Evolutionary conservation across 1,284 basidiomycete species (phyloP).

Genomic region (Athelia psychrophila): DNA sequence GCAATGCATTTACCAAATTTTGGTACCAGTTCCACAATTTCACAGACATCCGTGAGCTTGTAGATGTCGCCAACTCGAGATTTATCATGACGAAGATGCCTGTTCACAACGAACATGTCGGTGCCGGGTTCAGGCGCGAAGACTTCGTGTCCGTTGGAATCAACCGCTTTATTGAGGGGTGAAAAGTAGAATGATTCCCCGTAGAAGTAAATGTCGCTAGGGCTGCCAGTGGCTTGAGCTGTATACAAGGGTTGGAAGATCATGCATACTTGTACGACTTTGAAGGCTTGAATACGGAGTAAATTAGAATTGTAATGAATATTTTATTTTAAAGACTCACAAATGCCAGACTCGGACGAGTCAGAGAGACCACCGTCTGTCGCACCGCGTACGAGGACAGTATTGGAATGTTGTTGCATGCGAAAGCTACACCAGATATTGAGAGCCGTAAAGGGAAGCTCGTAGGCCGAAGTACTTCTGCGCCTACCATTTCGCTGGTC

Average conservation of each 20-base stretch:
- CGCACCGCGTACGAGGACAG: not conserved
- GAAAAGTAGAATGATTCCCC: not conserved
- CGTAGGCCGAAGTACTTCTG: too few relatives aligned
- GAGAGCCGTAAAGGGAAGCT: not conserved
- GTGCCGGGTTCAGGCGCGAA: not conserved
- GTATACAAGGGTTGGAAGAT: not conserved
- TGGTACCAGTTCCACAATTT: slow-evolving; percentile 6
- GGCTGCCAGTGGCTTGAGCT: not conserved
- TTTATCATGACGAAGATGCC: not conserved
- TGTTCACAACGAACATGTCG: slow-evolving; percentile 1
- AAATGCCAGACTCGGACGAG: not conserved
- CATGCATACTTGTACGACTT: not conserved
- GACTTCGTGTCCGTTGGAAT: not conserved
- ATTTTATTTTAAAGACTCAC: not conserved
- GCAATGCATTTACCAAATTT: not conserved
- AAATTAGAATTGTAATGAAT: not conserved
- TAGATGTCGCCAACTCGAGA: not conserved
- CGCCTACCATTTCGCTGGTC: not conserved
- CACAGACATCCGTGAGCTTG: not conserved
- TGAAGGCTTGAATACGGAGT: not conserved
- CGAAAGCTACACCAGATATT: not conserved
- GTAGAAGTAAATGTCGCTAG: not conserved
- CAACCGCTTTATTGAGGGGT: not conserved
- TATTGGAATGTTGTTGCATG: slow-evolving; percentile 1
- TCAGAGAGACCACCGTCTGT: not conserved